phyloP scores from a whole-genome alignment of 2,329 filamentous ascomycete species.

The Scytalidium sp. region DNA sequence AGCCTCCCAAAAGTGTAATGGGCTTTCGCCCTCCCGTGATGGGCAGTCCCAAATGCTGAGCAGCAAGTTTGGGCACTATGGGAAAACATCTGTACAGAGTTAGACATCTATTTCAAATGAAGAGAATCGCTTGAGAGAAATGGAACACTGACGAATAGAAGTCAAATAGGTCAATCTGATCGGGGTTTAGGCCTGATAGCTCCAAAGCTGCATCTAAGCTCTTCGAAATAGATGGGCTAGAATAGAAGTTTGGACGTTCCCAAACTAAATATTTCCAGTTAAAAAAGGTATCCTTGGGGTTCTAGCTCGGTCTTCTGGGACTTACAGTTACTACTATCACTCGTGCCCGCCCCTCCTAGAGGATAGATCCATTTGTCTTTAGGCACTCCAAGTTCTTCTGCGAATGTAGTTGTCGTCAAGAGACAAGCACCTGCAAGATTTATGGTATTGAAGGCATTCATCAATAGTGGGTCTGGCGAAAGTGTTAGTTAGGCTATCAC shows the following conservation, averaged over 20 bases:
- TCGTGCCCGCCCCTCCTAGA: constrained; percentile 60
- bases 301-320: constrained; percentile 2
- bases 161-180: constrained; percentile 58
- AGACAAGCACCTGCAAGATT: constrained; percentile 61
- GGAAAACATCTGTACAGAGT: constrained; percentile 56
- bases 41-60: constrained; percentile 54
- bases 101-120: neutral
- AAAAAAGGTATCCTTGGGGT: neutral
- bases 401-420: constrained; percentile 54
- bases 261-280: constrained; percentile 46
- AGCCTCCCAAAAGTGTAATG: constrained; percentile 59
- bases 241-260: constrained; percentile 56
- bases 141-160: constrained; percentile 54
- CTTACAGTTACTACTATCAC: constrained; percentile 53
- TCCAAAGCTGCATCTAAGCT: constrained; percentile 53
- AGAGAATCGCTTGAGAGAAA: neutral
- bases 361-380: constrained; percentile 60
- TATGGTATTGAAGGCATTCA: constrained; percentile 71
- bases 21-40: constrained; percentile 43
- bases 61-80: constrained; percentile 66
- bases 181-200: constrained; percentile 40
- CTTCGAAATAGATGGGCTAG: constrained; percentile 54
- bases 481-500: constrained; percentile 10
- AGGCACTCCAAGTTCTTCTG: constrained; percentile 51
- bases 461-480: constrained; percentile 64